phyloP scores from a whole-genome alignment of 1,139 yeast species.

The Yamadazyma blattariae region DNA sequence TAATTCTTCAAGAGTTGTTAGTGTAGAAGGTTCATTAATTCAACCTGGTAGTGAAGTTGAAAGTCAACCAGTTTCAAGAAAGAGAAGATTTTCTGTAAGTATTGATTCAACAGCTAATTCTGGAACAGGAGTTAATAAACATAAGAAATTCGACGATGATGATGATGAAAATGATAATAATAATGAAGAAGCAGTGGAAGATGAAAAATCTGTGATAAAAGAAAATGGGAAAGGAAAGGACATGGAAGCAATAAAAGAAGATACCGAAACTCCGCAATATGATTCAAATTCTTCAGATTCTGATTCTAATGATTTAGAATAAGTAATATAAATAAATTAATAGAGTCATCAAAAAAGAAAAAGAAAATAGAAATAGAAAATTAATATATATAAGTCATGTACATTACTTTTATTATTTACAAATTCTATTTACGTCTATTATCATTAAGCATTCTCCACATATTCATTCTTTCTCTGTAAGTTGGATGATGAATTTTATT shows the following conservation, averaged over 20 bases:
- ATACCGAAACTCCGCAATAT: conserved; percentile 5
- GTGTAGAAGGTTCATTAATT: conserved; percentile 81
- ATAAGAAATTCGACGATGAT: conserved; percentile 45
- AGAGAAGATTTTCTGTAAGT: conserved; percentile 22
- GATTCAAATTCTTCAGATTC: neutral
- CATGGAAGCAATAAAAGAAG: conserved; percentile 6
- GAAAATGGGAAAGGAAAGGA: conserved; percentile 10
- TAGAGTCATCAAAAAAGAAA: too few relatives aligned
- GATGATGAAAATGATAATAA: conserved; percentile 16
- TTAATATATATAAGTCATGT: too few relatives aligned
- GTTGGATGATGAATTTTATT: conserved; percentile 37
- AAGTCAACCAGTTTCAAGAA: conserved; percentile 48
- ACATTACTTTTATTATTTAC: too few relatives aligned
- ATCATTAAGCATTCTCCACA: conserved; percentile 75
- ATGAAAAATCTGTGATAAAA: neutral
- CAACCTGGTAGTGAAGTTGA: conserved; percentile 59
- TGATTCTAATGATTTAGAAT: conserved; percentile 6
- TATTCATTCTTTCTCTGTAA: conserved; percentile 51
- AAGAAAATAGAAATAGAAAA: too few relatives aligned
- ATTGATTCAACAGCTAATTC: conserved; percentile 1
- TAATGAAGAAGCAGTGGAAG: neutral
- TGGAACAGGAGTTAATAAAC: conserved; percentile 22
- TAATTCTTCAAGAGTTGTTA: conserved; percentile 77
- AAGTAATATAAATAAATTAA: neutral
- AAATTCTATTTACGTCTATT: conserved; percentile 34